phyloP scores from a whole-genome alignment of 2,329 filamentous ascomycete species.

The Paraphoma sp. region DNA sequence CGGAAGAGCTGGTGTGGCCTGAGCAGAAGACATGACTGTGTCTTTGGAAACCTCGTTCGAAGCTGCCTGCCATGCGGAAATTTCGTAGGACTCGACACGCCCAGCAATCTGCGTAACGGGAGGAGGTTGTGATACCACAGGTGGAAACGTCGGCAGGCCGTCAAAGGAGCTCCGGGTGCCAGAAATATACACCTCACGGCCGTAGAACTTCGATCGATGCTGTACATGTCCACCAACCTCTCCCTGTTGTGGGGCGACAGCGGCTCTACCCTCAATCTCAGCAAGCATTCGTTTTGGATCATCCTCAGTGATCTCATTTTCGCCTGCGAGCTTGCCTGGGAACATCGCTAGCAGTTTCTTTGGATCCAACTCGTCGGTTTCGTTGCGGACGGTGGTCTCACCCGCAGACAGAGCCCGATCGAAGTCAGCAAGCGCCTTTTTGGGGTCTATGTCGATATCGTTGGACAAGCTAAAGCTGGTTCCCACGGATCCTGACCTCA shows the following conservation, averaged over 20 bases:
- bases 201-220: too few species aligned
- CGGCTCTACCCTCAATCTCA: constrained; percentile 5
- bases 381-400: background rate
- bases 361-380: background rate
- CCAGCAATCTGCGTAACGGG: too few species aligned
- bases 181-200: too few species aligned
- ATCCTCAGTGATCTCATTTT: background rate
- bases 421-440: constrained; percentile 13
- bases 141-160: background rate
- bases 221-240: too few species aligned
- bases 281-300: constrained; percentile 10
- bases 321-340: background rate
- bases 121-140: background rate
- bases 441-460: background rate
- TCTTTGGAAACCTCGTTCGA: too few species aligned
- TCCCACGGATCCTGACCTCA: background rate
- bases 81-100: too few species aligned
- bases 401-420: background rate
- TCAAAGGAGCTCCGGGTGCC: background rate
- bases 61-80: background rate
- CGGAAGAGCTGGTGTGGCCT: background rate
- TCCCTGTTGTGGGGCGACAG: too few species aligned
- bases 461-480: background rate
- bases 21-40: background rate
- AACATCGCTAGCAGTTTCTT: background rate